A percentile compares a stretch with the other conserved stretches of the same genome.
phyloP scores from a whole-genome alignment of 139 green algal genomes.

The Monoraphidium neglectum region DNA sequence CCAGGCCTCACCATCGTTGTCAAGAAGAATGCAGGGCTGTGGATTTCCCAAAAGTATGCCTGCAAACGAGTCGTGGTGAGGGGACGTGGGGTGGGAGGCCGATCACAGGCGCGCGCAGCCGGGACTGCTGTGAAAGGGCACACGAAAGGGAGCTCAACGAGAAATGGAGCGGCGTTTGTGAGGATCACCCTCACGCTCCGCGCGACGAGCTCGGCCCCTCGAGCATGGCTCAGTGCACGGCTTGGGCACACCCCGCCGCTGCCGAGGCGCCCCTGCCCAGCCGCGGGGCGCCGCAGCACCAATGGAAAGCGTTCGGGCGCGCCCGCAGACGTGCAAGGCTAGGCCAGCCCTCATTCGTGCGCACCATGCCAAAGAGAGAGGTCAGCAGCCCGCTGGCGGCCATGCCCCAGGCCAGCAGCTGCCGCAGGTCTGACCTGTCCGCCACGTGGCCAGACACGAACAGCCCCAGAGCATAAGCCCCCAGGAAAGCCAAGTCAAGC shows the following conservation, averaged over 20 bases:
- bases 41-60: constrained; percentile 87
- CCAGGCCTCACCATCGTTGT: constrained; percentile 32
- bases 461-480: constrained; percentile 90
- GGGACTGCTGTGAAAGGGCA: no score
- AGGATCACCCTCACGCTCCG: no score
- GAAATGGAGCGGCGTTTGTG: no score
- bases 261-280: no score
- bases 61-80: no score
- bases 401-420: constrained; percentile 92
- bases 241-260: no score
- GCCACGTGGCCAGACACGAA: constrained; percentile 91
- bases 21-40: constrained; percentile 84
- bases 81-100: background rate
- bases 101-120: background rate
- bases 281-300: no score
- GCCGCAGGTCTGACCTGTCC: constrained; percentile 85
- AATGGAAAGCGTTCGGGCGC: no score
- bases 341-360: background rate
- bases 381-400: constrained; percentile 75
- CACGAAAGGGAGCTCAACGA: no score
- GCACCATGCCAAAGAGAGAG: constrained; percentile 78
- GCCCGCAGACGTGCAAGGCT: no score
- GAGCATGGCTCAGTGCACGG: no score
- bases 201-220: no score
- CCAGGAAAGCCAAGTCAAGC: constrained; percentile 92